phyloP scores from a whole-genome alignment of 306 rosid genomes.

The Quercus suber region DNA sequence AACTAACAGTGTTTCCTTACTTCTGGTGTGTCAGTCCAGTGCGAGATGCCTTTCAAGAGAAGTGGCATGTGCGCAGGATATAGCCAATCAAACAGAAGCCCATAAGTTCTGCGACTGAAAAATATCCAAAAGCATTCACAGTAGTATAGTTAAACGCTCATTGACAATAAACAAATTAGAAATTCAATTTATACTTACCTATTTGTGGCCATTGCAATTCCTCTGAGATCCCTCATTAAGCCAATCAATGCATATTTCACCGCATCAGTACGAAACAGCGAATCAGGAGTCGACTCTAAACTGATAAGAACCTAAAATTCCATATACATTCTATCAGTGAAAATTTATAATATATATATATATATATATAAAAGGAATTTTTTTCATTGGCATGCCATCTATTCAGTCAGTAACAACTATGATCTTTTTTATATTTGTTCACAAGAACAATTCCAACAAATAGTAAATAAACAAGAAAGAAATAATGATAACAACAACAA shows the following conservation, averaged over 20 bases:
- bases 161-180: conserved; percentile 10
- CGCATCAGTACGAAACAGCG: conserved; percentile 83
- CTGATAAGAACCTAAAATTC: conserved; percentile 68
- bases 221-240: conserved; percentile 96
- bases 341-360: background rate
- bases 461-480: background rate
- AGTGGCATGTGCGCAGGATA: conserved; percentile 92
- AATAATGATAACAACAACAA: background rate
- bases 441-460: background rate
- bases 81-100: conserved; percentile 96
- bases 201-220: conserved; percentile 97
- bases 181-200: conserved; percentile 46
- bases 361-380: background rate
- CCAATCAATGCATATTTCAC: conserved; percentile 85
- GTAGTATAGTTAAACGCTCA: conserved; percentile 8
- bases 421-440: background rate
- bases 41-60: conserved; percentile 84
- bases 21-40: conserved; percentile 97
- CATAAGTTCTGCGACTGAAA: conserved; percentile 88
- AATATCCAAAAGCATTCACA: conserved; percentile 19
- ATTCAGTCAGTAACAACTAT: background rate
- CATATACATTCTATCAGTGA: conserved; percentile 11
- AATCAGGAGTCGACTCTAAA: conserved; percentile 92
- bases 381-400: background rate
- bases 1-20: conserved; percentile 37